Evolutionary conservation across 2,329 filamentous ascomycete species (phyloP).

Genomic region (Huntiella decipiens): DNA sequence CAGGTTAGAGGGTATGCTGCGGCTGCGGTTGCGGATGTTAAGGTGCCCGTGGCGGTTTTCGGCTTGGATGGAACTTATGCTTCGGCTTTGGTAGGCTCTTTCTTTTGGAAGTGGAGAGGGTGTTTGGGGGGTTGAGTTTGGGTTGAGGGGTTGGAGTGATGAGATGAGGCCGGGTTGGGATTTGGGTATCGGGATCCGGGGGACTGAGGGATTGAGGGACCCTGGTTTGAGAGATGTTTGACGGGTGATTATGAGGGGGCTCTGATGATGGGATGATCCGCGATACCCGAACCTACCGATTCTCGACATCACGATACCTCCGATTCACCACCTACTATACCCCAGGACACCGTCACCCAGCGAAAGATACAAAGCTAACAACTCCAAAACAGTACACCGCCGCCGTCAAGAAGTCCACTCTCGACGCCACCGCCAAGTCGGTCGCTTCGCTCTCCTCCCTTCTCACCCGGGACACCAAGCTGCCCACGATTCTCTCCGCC

Average conservation of each 20-base stretch:
- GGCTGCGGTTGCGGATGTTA: slow-evolving; percentile 60
- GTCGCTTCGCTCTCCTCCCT: slow-evolving; percentile 51
- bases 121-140: neutral
- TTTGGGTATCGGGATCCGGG: too few species aligned
- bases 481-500: slow-evolving; percentile 53
- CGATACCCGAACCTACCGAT: neutral
- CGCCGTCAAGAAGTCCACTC: slow-evolving; percentile 65
- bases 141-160: neutral
- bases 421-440: slow-evolving; percentile 72
- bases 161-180: neutral
- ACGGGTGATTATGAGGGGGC: neutral
- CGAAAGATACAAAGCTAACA: slow-evolving; percentile 3
- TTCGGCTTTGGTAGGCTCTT: slow-evolving; percentile 70
- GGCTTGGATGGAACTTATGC: slow-evolving; percentile 97
- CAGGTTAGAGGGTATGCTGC: slow-evolving; percentile 66
- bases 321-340: neutral
- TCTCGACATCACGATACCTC: too few species aligned
- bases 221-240: neutral
- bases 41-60: slow-evolving; percentile 79
- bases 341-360: neutral
- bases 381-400: slow-evolving; percentile 72
- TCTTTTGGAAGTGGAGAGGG: neutral
- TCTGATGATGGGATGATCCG: neutral
- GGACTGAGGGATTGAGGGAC: neutral
- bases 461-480: slow-evolving; percentile 69